Evolutionary conservation across 257 asterid genomes (phyloP).

Genomic region (Salvia rosmarinus): DNA sequence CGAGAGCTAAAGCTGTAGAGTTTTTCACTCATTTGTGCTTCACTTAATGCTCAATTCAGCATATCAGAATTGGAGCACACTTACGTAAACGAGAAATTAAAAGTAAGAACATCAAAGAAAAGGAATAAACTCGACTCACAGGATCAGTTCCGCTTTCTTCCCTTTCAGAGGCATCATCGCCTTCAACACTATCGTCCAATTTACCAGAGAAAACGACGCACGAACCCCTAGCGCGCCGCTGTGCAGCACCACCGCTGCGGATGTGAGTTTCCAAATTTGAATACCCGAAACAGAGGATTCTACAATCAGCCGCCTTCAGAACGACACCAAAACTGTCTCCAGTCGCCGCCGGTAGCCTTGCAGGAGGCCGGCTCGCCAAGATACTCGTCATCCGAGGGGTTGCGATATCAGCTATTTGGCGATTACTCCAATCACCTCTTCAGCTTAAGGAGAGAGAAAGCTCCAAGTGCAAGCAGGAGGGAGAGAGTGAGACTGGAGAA

Average conservation of each 20-base stretch:
- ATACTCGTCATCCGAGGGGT: conserved; percentile 54
- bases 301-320: conserved; percentile 40
- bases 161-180: conserved; percentile 47
- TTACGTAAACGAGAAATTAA: background rate
- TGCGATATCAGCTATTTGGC: background rate
- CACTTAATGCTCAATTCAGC: background rate
- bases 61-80: background rate
- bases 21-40: background rate
- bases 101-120: background rate
- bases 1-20: background rate
- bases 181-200: conserved; percentile 46
- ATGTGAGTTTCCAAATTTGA: conserved; percentile 41
- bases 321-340: conserved; percentile 39
- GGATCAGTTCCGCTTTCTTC: conserved; percentile 47
- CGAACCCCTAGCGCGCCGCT: conserved; percentile 35
- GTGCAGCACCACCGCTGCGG: conserved; percentile 30
- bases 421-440: background rate
- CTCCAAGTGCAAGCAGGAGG: background rate
- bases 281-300: conserved; percentile 44
- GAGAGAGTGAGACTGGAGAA: conserved; percentile 25
- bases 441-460: background rate
- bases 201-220: conserved; percentile 55
- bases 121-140: conserved; percentile 54
- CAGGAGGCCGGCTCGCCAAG: conserved; percentile 56
- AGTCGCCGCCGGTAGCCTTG: conserved; percentile 46